A percentile compares a stretch with the other conserved stretches of the same genome.
These are phyloP conservation scores for Tympanopsis confertula DNA, from an alignment of 2,329 filamentous ascomycete species.

Conservation along the genomic window DNA sequence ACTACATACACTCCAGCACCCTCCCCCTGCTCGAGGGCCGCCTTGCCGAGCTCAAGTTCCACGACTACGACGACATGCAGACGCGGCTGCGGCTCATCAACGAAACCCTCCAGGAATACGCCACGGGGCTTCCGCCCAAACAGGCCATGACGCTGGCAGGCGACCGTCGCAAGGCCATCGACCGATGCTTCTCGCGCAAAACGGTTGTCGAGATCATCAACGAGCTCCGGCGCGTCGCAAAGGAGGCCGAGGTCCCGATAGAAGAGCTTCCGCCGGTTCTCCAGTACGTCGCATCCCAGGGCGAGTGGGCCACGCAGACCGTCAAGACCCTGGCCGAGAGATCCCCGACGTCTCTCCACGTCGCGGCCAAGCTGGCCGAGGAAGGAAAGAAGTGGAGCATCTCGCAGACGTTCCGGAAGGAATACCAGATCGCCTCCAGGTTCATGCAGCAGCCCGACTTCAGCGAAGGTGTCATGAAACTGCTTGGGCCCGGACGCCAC, in stretches of 20 bases:
- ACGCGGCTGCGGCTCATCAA: conserved; percentile 65
- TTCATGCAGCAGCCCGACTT: conserved; percentile 94
- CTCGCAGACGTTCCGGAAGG: conserved; percentile 70
- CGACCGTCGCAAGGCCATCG: conserved; percentile 66
- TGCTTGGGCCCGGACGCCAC: conserved; percentile 56
- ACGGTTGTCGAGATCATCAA: conserved; percentile 59
- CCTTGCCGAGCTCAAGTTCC: conserved; percentile 79
- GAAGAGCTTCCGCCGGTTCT: conserved; percentile 24
- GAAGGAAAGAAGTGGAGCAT: conserved; percentile 69
- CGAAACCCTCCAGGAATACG: conserved; percentile 82
- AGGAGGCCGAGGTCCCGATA: neutral
- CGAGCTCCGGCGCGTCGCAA: conserved; percentile 34
- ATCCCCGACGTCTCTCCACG: conserved; percentile 78
- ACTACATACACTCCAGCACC: conserved; percentile 87
- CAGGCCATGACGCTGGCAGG: conserved; percentile 54
- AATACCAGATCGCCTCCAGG: conserved; percentile 70
- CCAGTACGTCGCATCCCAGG: conserved; percentile 34
- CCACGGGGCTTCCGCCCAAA: conserved; percentile 61
- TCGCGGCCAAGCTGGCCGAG: conserved; percentile 74
- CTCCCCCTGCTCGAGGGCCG: conserved; percentile 72
- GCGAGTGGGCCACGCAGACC: conserved; percentile 70
- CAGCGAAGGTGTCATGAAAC: conserved; percentile 72
- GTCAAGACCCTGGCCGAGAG: conserved; percentile 63
- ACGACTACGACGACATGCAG: conserved; percentile 55
- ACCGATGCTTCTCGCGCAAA: conserved; percentile 65